Conservation (phyloP, 116 monocot species). For the Phalaenopsis hybrid region DNA sequence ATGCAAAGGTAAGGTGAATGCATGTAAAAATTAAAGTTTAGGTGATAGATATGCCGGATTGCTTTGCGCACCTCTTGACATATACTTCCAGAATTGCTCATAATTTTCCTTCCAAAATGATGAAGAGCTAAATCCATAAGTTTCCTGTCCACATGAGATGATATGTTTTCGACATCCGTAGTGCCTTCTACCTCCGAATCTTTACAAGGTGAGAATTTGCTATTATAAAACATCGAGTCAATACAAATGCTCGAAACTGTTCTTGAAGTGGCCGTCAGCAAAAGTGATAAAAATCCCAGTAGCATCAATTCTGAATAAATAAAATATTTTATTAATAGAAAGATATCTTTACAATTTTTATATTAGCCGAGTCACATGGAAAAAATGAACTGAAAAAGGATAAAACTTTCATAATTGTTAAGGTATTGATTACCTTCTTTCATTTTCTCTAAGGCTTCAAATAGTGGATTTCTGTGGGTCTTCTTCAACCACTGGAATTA, state of each 20-base stretch:
- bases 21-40: too few species aligned
- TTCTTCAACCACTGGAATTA: conserved; percentile 83
- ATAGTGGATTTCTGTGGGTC: conserved; percentile 78
- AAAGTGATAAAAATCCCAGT: conserved; percentile 87
- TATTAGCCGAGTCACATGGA: not conserved
- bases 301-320: conserved; percentile 79
- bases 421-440: conserved; percentile 64
- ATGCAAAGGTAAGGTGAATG: too few species aligned
- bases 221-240: conserved; percentile 74
- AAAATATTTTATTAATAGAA: not conserved
- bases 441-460: conserved; percentile 94
- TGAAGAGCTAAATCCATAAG: conserved; percentile 25
- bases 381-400: not conserved
- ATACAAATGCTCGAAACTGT: conserved; percentile 81
- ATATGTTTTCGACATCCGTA: conserved; percentile 14
- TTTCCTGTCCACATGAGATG: conserved; percentile 18
- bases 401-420: not conserved
- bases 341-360: not conserved
- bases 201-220: conserved; percentile 77
- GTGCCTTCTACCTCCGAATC: conserved; percentile 46
- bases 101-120: conserved; percentile 38
- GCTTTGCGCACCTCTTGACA: conserved; percentile 50
- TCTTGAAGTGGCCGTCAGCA: conserved; percentile 81
- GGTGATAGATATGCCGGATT: too few species aligned
- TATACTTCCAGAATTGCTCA: conserved; percentile 25